A percentile compares a stretch with the other conserved stretches of the same genome.
Evolutionary conservation across 2,329 filamentous ascomycete genomes (phyloP).

Genomic region (Botryosphaeria agaves): DNA sequence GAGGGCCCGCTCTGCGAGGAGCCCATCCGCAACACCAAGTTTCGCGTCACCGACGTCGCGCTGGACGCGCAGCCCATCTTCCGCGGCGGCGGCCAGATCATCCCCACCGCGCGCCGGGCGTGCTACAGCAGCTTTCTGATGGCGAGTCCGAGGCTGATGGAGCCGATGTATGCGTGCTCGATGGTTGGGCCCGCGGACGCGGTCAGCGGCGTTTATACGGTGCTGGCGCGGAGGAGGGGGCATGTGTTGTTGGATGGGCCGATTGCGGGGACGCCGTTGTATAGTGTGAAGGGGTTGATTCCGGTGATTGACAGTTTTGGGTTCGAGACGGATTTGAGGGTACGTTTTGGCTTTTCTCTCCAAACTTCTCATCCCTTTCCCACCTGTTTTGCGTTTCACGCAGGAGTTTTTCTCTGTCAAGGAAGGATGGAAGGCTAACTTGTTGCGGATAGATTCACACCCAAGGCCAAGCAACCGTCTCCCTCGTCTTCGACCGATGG

Average conservation of each 20-base stretch:
- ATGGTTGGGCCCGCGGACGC: constrained; percentile 88
- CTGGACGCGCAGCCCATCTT: constrained; percentile 84
- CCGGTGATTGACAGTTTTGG: constrained; percentile 96
- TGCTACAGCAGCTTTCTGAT: constrained; percentile 96
- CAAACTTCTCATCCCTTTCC: background rate
- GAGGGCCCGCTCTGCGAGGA: constrained; percentile 97
- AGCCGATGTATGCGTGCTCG: constrained; percentile 81
- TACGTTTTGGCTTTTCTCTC: constrained; percentile 7
- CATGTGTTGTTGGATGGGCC: constrained; percentile 91
- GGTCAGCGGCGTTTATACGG: constrained; percentile 78
- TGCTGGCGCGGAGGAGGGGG: constrained; percentile 71
- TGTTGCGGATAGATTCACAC: constrained; percentile 52
- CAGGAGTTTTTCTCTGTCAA: constrained; percentile 1
- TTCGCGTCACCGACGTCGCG: constrained; percentile 82
- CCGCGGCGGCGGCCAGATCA: constrained; percentile 90
- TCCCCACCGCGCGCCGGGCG: constrained; percentile 79
- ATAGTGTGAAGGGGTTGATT: constrained; percentile 76
- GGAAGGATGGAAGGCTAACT: background rate
- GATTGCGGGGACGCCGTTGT: constrained; percentile 85
- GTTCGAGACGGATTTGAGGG: constrained; percentile 85
- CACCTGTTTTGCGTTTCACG: no score
- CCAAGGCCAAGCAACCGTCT: constrained; percentile 79
- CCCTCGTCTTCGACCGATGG: constrained; percentile 90
- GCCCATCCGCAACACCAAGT: constrained; percentile 95
- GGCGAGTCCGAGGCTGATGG: constrained; percentile 92